Evolutionary conservation across 768 basidiomycete species (phyloP).

Genomic region (Asterophora lycoperdoides): DNA sequence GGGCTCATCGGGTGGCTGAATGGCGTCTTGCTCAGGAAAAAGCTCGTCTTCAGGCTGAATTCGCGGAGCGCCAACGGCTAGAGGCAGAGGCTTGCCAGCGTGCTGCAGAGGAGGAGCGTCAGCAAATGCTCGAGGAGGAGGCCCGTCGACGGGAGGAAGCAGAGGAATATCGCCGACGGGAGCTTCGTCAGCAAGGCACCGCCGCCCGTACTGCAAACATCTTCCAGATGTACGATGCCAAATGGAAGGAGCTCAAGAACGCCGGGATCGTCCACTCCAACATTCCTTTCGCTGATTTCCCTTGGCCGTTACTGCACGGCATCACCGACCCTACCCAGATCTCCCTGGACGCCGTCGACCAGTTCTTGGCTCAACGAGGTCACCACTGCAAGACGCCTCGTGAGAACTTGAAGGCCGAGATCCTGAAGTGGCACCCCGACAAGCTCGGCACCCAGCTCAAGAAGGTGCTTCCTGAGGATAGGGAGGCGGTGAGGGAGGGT

Average conservation of each 20-base stretch:
- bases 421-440: slow-evolving; percentile 54
- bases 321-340: slow-evolving; percentile 26
- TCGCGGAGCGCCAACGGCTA: no score
- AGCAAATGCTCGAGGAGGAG: slow-evolving; percentile 1
- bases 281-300: slow-evolving; percentile 6
- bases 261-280: background rate
- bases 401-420: slow-evolving; percentile 39
- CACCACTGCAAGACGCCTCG: slow-evolving; percentile 28
- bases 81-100: slow-evolving; percentile 2
- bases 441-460: slow-evolving; percentile 38
- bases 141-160: background rate
- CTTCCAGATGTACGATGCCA: slow-evolving; percentile 15
- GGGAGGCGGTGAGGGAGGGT: slow-evolving; percentile 28
- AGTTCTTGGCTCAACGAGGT: slow-evolving; percentile 38
- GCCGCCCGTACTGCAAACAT: background rate
- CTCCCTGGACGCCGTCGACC: slow-evolving; percentile 27
- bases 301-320: slow-evolving; percentile 9
- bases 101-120: background rate
- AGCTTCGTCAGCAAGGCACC: background rate
- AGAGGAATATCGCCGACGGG: slow-evolving; percentile 5
- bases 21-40: slow-evolving; percentile 4
- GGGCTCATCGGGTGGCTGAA: slow-evolving; percentile 2
- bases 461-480: slow-evolving; percentile 31
- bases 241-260: slow-evolving; percentile 9
- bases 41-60: background rate